A percentile compares a stretch with the other conserved stretches of the same genome.
phyloP scores from a whole-genome alignment of 768 basidiomycete genomes.

The Leucosporidium yakuticum region DNA sequence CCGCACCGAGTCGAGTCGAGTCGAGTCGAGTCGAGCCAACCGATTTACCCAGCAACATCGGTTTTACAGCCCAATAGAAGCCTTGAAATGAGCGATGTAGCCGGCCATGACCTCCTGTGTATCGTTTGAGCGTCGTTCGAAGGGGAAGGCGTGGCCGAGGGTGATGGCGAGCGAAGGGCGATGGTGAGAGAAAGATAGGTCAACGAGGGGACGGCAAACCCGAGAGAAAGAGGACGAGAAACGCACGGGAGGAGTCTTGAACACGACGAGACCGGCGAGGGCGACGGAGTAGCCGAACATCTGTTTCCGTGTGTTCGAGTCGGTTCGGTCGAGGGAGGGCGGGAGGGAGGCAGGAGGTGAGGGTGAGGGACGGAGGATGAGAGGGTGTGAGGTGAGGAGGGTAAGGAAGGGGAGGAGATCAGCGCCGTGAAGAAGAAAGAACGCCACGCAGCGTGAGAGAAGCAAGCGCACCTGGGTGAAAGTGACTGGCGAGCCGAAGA shows the following conservation, averaged over 20 bases:
- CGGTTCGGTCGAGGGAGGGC: not conserved
- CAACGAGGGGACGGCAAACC: too few relatives aligned
- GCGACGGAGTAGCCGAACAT: slow-evolving; percentile 72
- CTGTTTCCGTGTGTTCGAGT: too few relatives aligned
- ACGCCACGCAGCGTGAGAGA: not conserved
- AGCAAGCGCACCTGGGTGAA: slow-evolving; percentile 57
- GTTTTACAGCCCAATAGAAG: not conserved
- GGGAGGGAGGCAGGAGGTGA: not conserved
- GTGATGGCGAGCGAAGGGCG: too few relatives aligned
- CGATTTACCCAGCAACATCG: too few relatives aligned
- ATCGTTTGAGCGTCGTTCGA: too few relatives aligned
- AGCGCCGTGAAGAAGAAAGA: too few relatives aligned
- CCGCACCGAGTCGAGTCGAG: too few relatives aligned
- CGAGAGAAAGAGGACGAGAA: not conserved
- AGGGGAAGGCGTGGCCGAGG: too few relatives aligned
- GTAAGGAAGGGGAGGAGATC: not conserved
- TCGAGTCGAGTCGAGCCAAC: too few relatives aligned
- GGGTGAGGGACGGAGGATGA: not conserved
- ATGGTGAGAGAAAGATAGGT: too few relatives aligned
- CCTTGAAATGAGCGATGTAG: slow-evolving; percentile 1
- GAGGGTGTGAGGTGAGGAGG: not conserved
- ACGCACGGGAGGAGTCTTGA: slow-evolving; percentile 41
- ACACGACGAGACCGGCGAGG: slow-evolving; percentile 71
- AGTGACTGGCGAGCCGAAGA: slow-evolving; percentile 72
- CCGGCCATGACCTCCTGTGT: not conserved